phyloP scores from a whole-genome alignment of 2,329 filamentous ascomycete species.

The Botryotinia globosa region DNA sequence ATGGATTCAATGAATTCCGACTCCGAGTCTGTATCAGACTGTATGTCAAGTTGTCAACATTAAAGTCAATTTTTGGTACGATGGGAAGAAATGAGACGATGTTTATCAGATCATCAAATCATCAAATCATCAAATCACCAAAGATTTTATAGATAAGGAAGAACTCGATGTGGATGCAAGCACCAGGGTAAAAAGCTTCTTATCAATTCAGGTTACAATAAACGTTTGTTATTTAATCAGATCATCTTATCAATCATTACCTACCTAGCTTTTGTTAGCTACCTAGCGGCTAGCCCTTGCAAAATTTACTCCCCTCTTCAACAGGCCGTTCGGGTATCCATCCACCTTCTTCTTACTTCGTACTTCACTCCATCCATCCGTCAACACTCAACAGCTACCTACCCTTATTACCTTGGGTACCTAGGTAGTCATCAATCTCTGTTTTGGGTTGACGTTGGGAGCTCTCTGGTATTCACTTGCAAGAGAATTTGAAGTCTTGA shows the following conservation, averaged over 20 bases:
- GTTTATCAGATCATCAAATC: not conserved
- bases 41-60: too few relatives aligned
- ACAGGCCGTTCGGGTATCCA: slow-evolving; percentile 30
- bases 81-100: not conserved
- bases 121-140: not conserved
- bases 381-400: not conserved
- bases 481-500: not conserved
- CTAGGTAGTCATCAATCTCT: too few relatives aligned
- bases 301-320: slow-evolving; percentile 41
- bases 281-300: slow-evolving; percentile 41
- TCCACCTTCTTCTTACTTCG: too few relatives aligned
- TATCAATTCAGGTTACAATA: not conserved
- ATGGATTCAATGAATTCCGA: not conserved
- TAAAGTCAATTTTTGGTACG: not conserved
- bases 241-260: slow-evolving; percentile 29
- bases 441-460: not conserved
- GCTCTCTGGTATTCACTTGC: not conserved
- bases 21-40: too few relatives aligned
- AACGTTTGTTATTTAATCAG: slow-evolving; percentile 14
- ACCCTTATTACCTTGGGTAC: not conserved
- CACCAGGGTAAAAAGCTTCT: too few relatives aligned
- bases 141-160: not conserved
- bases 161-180: too few relatives aligned
- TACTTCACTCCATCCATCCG: not conserved
- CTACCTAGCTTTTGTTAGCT: slow-evolving; percentile 37